phyloP scores from a whole-genome alignment of 208 protist species.

The Leishmania aethiopica region DNA sequence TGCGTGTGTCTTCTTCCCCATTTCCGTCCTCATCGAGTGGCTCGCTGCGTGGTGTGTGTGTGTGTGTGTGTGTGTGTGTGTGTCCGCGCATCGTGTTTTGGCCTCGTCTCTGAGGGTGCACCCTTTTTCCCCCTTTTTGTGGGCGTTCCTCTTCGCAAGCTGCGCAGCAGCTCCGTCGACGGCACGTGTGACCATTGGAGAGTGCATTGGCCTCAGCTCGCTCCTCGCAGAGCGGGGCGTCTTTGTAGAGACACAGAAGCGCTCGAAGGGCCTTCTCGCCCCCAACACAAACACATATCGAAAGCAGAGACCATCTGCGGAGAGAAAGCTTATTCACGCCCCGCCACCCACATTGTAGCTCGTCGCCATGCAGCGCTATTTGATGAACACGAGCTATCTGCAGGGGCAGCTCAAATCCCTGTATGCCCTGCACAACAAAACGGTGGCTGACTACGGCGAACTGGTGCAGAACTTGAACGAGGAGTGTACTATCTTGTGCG shows the following conservation, averaged over 20 bases:
- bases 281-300: not conserved
- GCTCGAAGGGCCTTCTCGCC: not conserved
- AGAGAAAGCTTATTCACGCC: not conserved
- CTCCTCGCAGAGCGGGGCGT: not conserved
- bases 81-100: not conserved
- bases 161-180: not conserved
- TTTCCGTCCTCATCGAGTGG: not conserved
- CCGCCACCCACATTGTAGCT: not conserved
- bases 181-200: not conserved
- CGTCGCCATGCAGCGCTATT: conserved; percentile 84
- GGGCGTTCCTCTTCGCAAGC: not conserved
- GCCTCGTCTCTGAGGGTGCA: not conserved
- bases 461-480: conserved; percentile 86
- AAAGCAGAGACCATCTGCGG: not conserved
- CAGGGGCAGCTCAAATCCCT: conserved; percentile 82
- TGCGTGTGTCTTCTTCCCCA: not conserved
- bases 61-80: conserved; percentile 14
- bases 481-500: conserved; percentile 88
- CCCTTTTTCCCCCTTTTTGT: too few species aligned
- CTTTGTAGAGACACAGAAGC: not conserved
- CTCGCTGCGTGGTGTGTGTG: not conserved
- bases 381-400: conserved; percentile 94
- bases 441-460: conserved; percentile 80
- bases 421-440: conserved; percentile 80
- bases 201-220: not conserved